phyloP scores from a whole-genome alignment of 2,329 filamentous ascomycete genomes.

The Stromatinia cepivora region DNA sequence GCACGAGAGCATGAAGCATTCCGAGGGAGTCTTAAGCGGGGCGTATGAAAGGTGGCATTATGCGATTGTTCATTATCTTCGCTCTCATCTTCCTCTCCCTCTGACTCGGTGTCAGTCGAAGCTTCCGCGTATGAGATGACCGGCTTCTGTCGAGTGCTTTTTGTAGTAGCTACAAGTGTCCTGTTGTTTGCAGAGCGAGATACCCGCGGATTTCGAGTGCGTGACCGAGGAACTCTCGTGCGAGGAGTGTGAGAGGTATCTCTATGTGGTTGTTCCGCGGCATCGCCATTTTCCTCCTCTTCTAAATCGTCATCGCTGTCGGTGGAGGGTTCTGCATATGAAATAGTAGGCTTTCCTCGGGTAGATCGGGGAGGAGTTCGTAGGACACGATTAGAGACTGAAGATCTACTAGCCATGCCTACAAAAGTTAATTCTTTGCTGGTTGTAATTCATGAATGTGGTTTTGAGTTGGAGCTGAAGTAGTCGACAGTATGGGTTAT shows the following conservation, averaged over 20 bases:
- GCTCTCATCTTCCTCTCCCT: constrained; percentile 16
- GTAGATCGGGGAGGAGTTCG: constrained; percentile 16
- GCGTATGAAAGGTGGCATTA: not conserved
- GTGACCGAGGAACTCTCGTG: constrained; percentile 7
- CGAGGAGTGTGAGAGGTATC: not conserved
- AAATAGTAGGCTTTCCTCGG: constrained; percentile 17
- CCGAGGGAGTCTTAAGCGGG: not conserved
- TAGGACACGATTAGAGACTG: not conserved
- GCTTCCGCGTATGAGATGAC: constrained; percentile 37
- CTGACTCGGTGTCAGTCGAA: constrained; percentile 27
- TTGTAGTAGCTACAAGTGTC: constrained; percentile 15
- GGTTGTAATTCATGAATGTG: constrained; percentile 10
- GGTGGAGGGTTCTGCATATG: constrained; percentile 22
- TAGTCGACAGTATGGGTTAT: not conserved
- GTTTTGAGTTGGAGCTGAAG: not conserved
- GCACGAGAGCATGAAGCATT: constrained; percentile 3
- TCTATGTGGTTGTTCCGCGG: not conserved
- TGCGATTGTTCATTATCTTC: constrained; percentile 9
- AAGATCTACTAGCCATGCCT: constrained; percentile 20
- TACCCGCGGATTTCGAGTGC: constrained; percentile 3
- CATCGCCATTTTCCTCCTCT: constrained; percentile 4
- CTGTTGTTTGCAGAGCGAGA: constrained; percentile 25
- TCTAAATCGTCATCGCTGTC: constrained; percentile 18
- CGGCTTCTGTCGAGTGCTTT: constrained; percentile 33
- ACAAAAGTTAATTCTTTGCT: not conserved